A percentile compares a stretch with the other conserved stretches of the same genome.
Evolutionary conservation across 2,329 filamentous ascomycete species (phyloP).

Genomic region (Claviceps purpurea): DNA sequence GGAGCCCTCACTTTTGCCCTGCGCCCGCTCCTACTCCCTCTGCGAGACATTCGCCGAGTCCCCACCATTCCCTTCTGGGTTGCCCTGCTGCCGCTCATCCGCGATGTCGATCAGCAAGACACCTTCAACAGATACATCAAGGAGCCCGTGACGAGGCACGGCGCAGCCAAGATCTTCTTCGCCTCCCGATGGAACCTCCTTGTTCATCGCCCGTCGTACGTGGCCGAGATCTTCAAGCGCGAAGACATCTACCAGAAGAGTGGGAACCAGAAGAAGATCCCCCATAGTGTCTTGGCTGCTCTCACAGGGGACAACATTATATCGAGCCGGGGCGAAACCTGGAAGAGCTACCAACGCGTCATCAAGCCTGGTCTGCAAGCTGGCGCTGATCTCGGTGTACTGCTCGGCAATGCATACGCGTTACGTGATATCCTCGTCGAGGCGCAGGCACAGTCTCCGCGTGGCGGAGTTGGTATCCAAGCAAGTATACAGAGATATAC

Average conservation of each 20-base stretch:
- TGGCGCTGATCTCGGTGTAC: conserved; percentile 10
- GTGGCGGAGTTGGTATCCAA: conserved; percentile 16
- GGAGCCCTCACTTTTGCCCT: background rate
- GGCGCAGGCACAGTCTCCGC: conserved; percentile 11
- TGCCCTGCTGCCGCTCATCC: conserved; percentile 26
- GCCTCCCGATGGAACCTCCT: conserved; percentile 35
- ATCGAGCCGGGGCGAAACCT: conserved; percentile 21
- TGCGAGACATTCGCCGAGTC: conserved; percentile 21
- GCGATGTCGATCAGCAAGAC: conserved; percentile 28
- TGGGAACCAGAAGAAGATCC: conserved; percentile 28
- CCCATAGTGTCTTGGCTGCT: conserved; percentile 22
- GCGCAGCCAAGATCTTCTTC: conserved; percentile 35
- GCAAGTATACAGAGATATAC: conserved; percentile 22
- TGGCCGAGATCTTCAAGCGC: conserved; percentile 24
- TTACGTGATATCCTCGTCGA: conserved; percentile 17
- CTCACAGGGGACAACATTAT: conserved; percentile 28
- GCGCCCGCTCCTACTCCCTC: conserved; percentile 10
- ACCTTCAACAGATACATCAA: conserved; percentile 26
- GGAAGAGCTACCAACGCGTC: conserved; percentile 21
- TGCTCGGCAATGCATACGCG: conserved; percentile 13
- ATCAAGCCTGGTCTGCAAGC: conserved; percentile 23
- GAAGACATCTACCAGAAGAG: conserved; percentile 22
- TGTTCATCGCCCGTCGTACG: conserved; percentile 27
- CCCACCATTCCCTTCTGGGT: conserved; percentile 31
- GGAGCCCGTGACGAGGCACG: conserved; percentile 22